Evolutionary conservation across 2,329 filamentous ascomycete species (phyloP).

Genomic region (Thelonectria rubi): DNA sequence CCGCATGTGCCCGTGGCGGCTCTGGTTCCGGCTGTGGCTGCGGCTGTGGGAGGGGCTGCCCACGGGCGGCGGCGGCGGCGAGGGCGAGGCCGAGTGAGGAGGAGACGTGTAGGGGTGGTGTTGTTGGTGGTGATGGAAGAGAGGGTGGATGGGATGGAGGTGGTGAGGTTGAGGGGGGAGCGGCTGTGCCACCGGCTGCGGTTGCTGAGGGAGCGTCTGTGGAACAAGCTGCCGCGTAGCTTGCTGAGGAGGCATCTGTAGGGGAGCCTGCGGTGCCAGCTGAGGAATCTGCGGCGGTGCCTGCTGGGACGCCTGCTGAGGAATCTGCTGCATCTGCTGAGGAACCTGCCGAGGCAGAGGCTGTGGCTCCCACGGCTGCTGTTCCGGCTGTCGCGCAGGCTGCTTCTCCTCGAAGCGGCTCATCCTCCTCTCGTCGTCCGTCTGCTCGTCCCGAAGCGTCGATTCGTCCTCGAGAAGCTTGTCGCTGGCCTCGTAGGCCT

Average conservation of each 20-base stretch:
- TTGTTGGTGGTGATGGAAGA: conserved; percentile 29
- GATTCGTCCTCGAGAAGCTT: not conserved
- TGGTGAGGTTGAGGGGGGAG: conserved; percentile 18
- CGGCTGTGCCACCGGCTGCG: not conserved
- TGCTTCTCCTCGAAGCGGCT: conserved; percentile 12
- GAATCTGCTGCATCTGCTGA: conserved; percentile 11
- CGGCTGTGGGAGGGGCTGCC: conserved; percentile 7
- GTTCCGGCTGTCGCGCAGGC: conserved; percentile 15
- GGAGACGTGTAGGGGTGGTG: not conserved
- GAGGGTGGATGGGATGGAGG: conserved; percentile 32
- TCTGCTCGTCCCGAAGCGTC: not conserved
- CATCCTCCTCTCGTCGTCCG: no score
- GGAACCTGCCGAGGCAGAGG: not conserved
- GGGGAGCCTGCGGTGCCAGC: not conserved
- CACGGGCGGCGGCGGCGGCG: conserved; percentile 22
- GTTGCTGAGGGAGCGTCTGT: not conserved
- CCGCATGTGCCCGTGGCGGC: not conserved
- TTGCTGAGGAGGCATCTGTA: not conserved
- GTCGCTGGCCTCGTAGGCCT: conserved; percentile 2
- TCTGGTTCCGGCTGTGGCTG: conserved; percentile 8
- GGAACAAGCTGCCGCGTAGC: no score
- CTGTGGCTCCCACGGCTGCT: not conserved
- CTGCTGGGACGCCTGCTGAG: conserved; percentile 10
- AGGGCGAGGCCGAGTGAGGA: conserved; percentile 24
- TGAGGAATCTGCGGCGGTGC: conserved; percentile 7